Base-by-base conservation (phyloP, 306 rosid genomes). In the Ammopiptanthus mongolicus region DNA sequence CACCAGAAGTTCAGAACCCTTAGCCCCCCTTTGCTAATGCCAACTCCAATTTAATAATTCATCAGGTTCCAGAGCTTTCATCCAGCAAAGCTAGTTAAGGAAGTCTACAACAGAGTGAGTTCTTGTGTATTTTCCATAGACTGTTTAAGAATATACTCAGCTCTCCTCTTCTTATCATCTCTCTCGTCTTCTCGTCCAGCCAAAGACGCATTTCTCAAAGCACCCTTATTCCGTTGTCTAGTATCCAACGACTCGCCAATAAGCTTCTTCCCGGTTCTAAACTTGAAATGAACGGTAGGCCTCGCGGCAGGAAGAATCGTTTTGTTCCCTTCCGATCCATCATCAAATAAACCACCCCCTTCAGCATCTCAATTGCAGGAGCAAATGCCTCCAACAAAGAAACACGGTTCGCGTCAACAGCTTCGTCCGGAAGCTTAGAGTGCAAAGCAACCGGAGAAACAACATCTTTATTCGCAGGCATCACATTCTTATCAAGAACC, bases 151-250 rank as follows among this genome's bases (percentile, higher is more conserved):
- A 93, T 94, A 82, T 83, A 86, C 86, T 90, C 97, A 2, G 97
- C 96, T 78, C 96, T 88, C 74, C 96, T 86, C 86, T 91, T 94
- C 91, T 88, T 94, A 53, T 94, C 98, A 52, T 95, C 97, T 42
- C 97, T 85, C 73, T 91, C 97, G 10, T 91, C 96, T 31, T 90
- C 96, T 69, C 88, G 85, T 8, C 85, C 87, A 67, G 75, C 83
- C 82, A 85, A 82, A 47, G 69, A 59, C 0, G 74, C 78, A 3
- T 82, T 44, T 33, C 88, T 80, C 60, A 73, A 88, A 44, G 62
- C 69, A 4, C 83, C 90, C 87, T 88, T 91, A 87, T 87, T 91
- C 82, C 73, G 96, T 55, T 78, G 84, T 66, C 90, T 87, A 70
- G 77, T 67, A 80, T 88, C 97, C 69, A 88, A 82, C 7, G 95